phyloP scores from a whole-genome alignment of 1,284 basidiomycete genomes.

The Pulchroboletus neoregius region DNA sequence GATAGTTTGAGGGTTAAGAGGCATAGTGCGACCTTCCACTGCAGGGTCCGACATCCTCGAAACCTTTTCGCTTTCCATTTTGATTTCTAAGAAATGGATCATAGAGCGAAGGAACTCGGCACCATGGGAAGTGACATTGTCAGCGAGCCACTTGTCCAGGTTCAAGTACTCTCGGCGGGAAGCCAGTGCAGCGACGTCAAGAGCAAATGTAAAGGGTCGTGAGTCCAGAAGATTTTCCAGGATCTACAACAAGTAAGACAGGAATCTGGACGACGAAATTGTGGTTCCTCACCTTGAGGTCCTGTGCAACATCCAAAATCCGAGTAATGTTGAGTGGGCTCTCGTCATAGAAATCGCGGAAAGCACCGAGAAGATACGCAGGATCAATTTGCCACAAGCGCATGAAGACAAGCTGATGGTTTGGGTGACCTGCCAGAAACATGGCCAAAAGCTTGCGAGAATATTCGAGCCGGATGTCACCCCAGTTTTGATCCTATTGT shows the following conservation, averaged over 20 bases:
- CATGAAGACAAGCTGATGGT: constrained; percentile 96
- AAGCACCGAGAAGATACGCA: constrained; percentile 78
- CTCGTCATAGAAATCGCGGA: constrained; percentile 90
- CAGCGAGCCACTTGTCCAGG: constrained; percentile 93
- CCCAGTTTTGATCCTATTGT: constrained; percentile 75
- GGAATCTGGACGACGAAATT: background rate
- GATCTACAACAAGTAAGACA: constrained; percentile 51
- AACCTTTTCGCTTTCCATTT: constrained; percentile 85
- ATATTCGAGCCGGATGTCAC: constrained; percentile 82
- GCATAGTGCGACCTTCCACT: constrained; percentile 76
- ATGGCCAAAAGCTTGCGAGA: constrained; percentile 82
- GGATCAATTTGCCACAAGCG: constrained; percentile 91
- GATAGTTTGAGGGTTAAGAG: constrained; percentile 81
- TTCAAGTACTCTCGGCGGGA: constrained; percentile 93
- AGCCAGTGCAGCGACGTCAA: constrained; percentile 92
- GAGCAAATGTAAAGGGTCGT: constrained; percentile 81
- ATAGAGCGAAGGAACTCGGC: constrained; percentile 85
- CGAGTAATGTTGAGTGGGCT: constrained; percentile 91
- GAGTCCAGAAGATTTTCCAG: constrained; percentile 87
- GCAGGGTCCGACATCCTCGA: constrained; percentile 75
- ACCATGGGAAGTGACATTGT: constrained; percentile 78
- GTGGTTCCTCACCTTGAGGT: constrained; percentile 69
- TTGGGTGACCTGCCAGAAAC: constrained; percentile 91
- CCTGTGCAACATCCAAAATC: constrained; percentile 93
- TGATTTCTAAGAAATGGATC: constrained; percentile 84